These are phyloP conservation scores for Sugiyamaella floridensis DNA, from an alignment of 805 yeast species.

Conservation along the genomic window DNA sequence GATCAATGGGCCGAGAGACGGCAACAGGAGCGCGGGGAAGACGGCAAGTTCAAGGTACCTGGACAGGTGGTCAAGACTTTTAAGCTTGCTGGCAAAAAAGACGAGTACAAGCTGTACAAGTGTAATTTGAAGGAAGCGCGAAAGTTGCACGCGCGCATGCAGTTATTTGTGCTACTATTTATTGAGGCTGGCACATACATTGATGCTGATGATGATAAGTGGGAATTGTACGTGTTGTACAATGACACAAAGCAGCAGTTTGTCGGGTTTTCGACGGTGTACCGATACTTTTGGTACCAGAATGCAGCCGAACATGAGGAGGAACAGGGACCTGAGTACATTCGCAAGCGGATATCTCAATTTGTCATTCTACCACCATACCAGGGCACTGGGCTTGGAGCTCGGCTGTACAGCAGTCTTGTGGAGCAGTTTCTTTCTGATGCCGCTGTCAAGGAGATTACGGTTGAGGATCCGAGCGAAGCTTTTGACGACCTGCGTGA, in stretches of 20 bases:
- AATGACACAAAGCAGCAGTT: slow-evolving; percentile 32
- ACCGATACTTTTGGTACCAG: slow-evolving; percentile 73
- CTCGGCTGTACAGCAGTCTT: slow-evolving; percentile 49
- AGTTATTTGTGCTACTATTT: slow-evolving; percentile 71
- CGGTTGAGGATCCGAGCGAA: slow-evolving; percentile 93
- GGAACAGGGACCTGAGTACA: slow-evolving; percentile 12
- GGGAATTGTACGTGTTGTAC: slow-evolving; percentile 68
- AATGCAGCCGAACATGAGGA: slow-evolving; percentile 47
- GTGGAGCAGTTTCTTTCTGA: slow-evolving; percentile 51
- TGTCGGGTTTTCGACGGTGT: slow-evolving; percentile 77
- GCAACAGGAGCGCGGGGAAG: slow-evolving; percentile 39
- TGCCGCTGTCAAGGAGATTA: slow-evolving; percentile 53
- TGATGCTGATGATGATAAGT: slow-evolving; percentile 63
- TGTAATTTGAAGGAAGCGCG: slow-evolving; percentile 41
- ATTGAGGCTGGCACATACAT: slow-evolving; percentile 93
- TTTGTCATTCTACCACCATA: slow-evolving; percentile 78
- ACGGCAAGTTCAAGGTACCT: slow-evolving; percentile 34
- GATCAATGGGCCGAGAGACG: slow-evolving; percentile 55
- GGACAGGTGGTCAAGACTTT: slow-evolving; percentile 18
- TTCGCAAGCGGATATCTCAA: slow-evolving; percentile 78
- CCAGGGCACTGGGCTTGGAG: slow-evolving; percentile 69
- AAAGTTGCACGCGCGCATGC: slow-evolving; percentile 61
- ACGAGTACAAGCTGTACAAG: slow-evolving; percentile 46
- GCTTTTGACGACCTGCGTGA: slow-evolving; percentile 88
- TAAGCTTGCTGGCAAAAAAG: slow-evolving; percentile 15